Conservation (phyloP, 768 basidiomycete species). For the Tylopilus sp. region DNA sequence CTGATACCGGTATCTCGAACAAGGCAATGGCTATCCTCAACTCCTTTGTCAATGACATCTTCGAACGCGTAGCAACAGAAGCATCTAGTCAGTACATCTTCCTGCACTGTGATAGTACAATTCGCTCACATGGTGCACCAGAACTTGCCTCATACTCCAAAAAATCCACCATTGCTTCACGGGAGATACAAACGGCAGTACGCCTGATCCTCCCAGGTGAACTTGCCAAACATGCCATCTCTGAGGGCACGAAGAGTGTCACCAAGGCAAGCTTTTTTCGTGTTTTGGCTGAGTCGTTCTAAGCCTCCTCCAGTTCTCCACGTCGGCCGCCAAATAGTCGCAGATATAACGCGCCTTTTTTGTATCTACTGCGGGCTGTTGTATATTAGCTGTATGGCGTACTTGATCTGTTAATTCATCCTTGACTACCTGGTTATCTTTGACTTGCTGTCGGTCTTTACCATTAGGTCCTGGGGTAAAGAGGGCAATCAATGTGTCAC, state of each 20-base stretch:
- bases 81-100: slow-evolving; percentile 63
- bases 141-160: slow-evolving; percentile 97
- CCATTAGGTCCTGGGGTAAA: too few species aligned
- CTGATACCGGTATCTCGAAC: slow-evolving; percentile 99
- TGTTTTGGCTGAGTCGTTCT: slow-evolving; percentile 1
- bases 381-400: slow-evolving; percentile 33
- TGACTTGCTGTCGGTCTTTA: too few species aligned
- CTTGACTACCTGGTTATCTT: neutral
- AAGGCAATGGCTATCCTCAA: slow-evolving; percentile 97
- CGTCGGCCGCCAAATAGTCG: slow-evolving; percentile 42
- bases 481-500: too few species aligned
- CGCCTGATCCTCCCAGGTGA: slow-evolving; percentile 96
- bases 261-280: slow-evolving; percentile 50
- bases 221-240: slow-evolving; percentile 70
- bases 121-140: slow-evolving; percentile 30
- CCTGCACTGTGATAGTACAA: slow-evolving; percentile 29
- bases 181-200: slow-evolving; percentile 97
- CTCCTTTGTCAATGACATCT: slow-evolving; percentile 95
- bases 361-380: slow-evolving; percentile 25
- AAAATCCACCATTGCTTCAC: slow-evolving; percentile 97
- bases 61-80: slow-evolving; percentile 89
- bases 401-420: slow-evolving; percentile 29
- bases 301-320: slow-evolving; percentile 36
- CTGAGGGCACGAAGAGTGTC: slow-evolving; percentile 91
- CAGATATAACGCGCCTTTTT: neutral